A percentile compares a stretch with the other conserved stretches of the same genome.
phyloP scores from a whole-genome alignment of 2,329 filamentous ascomycete genomes.

The Claviceps digitariae region DNA sequence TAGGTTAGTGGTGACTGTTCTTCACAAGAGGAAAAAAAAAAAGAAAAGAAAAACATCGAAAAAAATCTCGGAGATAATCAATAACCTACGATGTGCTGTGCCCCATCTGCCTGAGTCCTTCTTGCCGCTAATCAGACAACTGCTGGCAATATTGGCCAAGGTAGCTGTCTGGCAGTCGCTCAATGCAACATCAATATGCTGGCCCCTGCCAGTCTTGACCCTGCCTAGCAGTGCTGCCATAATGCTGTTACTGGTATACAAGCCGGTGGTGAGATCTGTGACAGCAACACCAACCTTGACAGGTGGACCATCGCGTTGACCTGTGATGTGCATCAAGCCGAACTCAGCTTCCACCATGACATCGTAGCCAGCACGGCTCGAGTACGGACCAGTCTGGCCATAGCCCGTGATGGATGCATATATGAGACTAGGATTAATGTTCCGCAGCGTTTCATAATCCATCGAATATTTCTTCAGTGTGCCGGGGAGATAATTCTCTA shows the following conservation, averaged over 20 bases:
- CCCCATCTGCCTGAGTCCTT: conserved; percentile 87
- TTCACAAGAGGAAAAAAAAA: too few relatives aligned
- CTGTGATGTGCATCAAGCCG: conserved; percentile 97
- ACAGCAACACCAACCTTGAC: conserved; percentile 97
- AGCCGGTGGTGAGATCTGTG: conserved; percentile 84
- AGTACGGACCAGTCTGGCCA: conserved; percentile 87
- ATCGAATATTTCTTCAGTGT: conserved; percentile 80
- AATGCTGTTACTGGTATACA: conserved; percentile 91
- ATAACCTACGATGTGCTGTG: conserved; percentile 68
- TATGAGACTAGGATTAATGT: conserved; percentile 75
- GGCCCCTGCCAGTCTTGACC: conserved; percentile 61
- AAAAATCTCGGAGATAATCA: not conserved
- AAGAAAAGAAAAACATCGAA: too few relatives aligned
- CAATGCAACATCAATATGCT: conserved; percentile 82
- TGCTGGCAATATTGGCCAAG: conserved; percentile 88
- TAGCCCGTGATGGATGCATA: conserved; percentile 97
- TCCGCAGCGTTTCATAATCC: conserved; percentile 69
- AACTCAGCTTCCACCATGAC: conserved; percentile 99
- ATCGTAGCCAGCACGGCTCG: conserved; percentile 81
- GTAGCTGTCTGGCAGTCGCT: conserved; percentile 94
- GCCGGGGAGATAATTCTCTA: conserved; percentile 93
- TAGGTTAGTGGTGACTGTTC: not conserved
- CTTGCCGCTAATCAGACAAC: conserved; percentile 74
- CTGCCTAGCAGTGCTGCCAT: conserved; percentile 83
- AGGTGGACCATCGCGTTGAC: conserved; percentile 71